A percentile compares a stretch with the other conserved stretches of the same genome.
phyloP scores from a whole-genome alignment of 441 rosid species.

The Erodium texanum region DNA sequence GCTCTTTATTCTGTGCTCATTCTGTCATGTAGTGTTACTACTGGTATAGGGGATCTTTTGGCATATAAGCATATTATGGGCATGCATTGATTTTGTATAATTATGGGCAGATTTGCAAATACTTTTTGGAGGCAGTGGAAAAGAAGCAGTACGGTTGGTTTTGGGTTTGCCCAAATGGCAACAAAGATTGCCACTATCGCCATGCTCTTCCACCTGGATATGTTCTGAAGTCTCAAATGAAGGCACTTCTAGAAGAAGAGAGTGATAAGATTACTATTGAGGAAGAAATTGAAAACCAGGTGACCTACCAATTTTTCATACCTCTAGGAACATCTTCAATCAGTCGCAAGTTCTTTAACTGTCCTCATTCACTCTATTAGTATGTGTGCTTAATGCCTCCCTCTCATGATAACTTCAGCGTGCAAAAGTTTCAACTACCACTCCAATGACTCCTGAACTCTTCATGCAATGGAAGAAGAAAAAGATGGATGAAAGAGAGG shows the following conservation, averaged over 20 bases:
- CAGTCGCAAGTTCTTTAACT: not conserved
- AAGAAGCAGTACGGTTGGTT: slow-evolving; percentile 91
- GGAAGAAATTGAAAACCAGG: slow-evolving; percentile 90
- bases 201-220: slow-evolving; percentile 98
- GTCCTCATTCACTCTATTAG: not conserved
- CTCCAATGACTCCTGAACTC: slow-evolving; percentile 79
- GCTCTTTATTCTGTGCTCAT: not conserved
- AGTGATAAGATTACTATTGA: slow-evolving; percentile 61
- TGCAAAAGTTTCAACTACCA: slow-evolving; percentile 52
- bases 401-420: slow-evolving; percentile 34
- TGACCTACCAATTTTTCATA: slow-evolving; percentile 11
- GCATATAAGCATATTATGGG: not conserved
- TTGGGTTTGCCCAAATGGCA: slow-evolving; percentile 90
- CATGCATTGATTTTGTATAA: not conserved
- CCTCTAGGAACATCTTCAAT: not conserved
- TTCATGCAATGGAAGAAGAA: slow-evolving; percentile 90
- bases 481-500: slow-evolving; percentile 74
- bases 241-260: slow-evolving; percentile 86
- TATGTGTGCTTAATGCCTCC: not conserved
- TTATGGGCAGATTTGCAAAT: slow-evolving; percentile 24
- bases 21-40: not conserved
- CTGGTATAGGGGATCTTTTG: not conserved
- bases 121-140: slow-evolving; percentile 88
- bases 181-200: slow-evolving; percentile 77
- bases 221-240: slow-evolving; percentile 87